phyloP scores from a whole-genome alignment of 495 filamentous ascomycete genomes.

The Penicillium goetzii region DNA sequence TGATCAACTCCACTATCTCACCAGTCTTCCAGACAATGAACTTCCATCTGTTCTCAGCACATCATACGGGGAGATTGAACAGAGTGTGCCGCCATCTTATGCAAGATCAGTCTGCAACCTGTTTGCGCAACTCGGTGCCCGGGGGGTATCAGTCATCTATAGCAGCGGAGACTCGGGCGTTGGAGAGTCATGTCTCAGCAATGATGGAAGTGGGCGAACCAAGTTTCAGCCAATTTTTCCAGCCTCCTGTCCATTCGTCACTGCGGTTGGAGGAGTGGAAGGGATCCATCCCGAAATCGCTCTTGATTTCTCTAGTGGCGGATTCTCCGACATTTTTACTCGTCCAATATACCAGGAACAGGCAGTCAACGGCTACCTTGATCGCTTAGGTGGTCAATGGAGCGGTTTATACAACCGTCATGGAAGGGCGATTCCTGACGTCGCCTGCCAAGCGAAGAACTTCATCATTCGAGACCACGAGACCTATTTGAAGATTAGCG shows the following conservation, averaged over 20 bases:
- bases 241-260: conserved; percentile 80
- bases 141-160: conserved; percentile 73
- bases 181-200: conserved; percentile 62
- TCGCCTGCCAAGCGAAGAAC: conserved; percentile 57
- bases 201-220: conserved; percentile 64
- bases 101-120: conserved; percentile 67
- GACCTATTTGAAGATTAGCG: conserved; percentile 35
- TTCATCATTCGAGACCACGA: conserved; percentile 48
- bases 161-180: conserved; percentile 73
- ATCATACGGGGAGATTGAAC: conserved; percentile 62
- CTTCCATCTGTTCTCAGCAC: conserved; percentile 76
- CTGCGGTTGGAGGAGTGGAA: conserved; percentile 72
- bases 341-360: conserved; percentile 66
- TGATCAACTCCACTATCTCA: conserved; percentile 73
- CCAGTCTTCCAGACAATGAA: conserved; percentile 59
- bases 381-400: conserved; percentile 43
- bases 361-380: conserved; percentile 60
- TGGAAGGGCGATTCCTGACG: conserved; percentile 76
- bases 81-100: conserved; percentile 61
- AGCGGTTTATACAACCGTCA: conserved; percentile 55
- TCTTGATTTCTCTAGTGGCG: conserved; percentile 63
- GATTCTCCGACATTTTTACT: conserved; percentile 72
- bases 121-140: conserved; percentile 71
- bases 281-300: conserved; percentile 57
- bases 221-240: conserved; percentile 73